These are phyloP conservation scores for Hyparrhenia diplandra DNA, from an alignment of 176 grass and related monocot species.

Conservation along the genomic window DNA sequence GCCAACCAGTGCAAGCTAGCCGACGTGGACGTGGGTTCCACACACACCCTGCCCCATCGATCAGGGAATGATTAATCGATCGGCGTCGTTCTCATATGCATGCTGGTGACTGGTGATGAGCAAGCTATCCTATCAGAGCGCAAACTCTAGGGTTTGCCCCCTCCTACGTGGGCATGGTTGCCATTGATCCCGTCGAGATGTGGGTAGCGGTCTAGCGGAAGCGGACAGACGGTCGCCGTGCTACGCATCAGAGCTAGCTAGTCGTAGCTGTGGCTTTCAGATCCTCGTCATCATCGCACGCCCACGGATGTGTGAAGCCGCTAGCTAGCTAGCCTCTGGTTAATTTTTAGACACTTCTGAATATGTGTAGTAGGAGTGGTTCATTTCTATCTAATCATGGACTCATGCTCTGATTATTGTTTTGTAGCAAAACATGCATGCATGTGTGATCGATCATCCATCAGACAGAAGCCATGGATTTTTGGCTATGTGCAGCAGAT, in stretches of 20 bases:
- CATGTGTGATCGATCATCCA: too few relatives aligned
- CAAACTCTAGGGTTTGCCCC: not conserved
- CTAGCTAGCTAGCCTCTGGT: too few relatives aligned
- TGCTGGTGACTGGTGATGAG: not conserved
- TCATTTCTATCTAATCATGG: not conserved
- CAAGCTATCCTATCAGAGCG: too few relatives aligned
- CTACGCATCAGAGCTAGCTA: too few relatives aligned
- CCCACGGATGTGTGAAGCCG: not conserved
- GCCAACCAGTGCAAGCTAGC: not conserved
- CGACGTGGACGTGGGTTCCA: not conserved
- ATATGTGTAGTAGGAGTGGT: not conserved
- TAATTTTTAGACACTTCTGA: too few relatives aligned
- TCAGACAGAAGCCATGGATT: too few relatives aligned
- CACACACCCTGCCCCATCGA: not conserved
- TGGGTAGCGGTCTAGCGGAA: too few relatives aligned
- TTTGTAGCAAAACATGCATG: not conserved
- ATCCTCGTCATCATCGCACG: constrained; percentile 12
- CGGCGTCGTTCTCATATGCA: not conserved
- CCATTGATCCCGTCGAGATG: not conserved
- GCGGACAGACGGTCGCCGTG: too few relatives aligned
- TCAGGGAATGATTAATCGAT: not conserved
- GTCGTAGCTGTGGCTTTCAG: constrained; percentile 6
- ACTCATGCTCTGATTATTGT: not conserved
- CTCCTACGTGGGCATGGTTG: constrained; percentile 1
- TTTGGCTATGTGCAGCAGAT: too few relatives aligned